phyloP scores from a whole-genome alignment of 2,329 filamentous ascomycete species.

The Hyphodiscus sp. region DNA sequence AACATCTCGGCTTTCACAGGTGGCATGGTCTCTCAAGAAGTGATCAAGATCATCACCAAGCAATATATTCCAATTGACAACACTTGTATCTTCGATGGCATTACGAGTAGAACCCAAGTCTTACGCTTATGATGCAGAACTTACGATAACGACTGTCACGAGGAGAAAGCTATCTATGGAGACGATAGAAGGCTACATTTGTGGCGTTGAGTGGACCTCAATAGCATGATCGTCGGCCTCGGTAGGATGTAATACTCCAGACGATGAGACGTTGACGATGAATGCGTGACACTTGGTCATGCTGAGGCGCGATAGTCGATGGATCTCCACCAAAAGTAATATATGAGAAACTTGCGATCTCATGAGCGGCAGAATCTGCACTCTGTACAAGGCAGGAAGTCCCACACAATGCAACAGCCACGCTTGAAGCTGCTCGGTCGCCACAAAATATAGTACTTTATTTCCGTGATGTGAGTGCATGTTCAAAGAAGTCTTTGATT shows the following conservation, averaged over 20 bases:
- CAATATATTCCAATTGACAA: constrained; percentile 68
- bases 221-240: constrained; percentile 6
- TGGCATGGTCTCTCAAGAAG: constrained; percentile 92
- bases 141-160: constrained; percentile 6
- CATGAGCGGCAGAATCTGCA: constrained; percentile 6
- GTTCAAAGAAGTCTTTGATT: neutral
- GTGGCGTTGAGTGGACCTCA: constrained; percentile 12
- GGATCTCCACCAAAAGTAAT: constrained; percentile 13
- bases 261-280: neutral
- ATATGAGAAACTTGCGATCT: constrained; percentile 8
- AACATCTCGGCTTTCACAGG: constrained; percentile 84
- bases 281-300: neutral
- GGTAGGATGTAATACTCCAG: constrained; percentile 7
- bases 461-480: neutral
- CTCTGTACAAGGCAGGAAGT: constrained; percentile 1
- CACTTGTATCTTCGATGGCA: constrained; percentile 64
- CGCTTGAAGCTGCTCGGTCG: constrained; percentile 2
- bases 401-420: constrained; percentile 4
- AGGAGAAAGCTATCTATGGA: constrained; percentile 5
- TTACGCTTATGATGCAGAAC: constrained; percentile 21
- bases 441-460: constrained; percentile 10
- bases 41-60: constrained; percentile 80
- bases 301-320: neutral
- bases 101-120: constrained; percentile 33
- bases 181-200: constrained; percentile 13